phyloP scores from a whole-genome alignment of 352 stramenopile species.

The Pythium oligandrum region DNA sequence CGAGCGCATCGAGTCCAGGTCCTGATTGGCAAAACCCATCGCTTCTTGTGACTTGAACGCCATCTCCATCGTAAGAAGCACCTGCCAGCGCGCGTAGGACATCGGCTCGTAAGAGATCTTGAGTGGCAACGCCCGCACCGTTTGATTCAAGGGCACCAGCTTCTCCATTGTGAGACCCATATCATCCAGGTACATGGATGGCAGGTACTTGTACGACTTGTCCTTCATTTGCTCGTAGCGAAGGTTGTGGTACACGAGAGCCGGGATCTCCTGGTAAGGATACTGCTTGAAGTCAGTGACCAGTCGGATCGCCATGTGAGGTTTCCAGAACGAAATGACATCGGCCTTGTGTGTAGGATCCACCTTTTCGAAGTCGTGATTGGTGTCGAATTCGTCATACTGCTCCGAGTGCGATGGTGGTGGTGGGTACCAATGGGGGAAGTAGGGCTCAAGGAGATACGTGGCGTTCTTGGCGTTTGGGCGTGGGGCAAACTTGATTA shows the following conservation, averaged over 20 bases:
- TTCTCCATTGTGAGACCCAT: slow-evolving; percentile 66
- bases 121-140: slow-evolving; percentile 46
- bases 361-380: background rate
- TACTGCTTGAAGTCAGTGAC: slow-evolving; percentile 74
- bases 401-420: slow-evolving; percentile 7
- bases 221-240: slow-evolving; percentile 49
- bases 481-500: slow-evolving; percentile 48
- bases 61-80: slow-evolving; percentile 66
- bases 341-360: slow-evolving; percentile 27
- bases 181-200: slow-evolving; percentile 75
- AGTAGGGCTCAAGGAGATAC: slow-evolving; percentile 35
- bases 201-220: slow-evolving; percentile 58
- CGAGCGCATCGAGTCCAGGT: slow-evolving; percentile 89
- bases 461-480: slow-evolving; percentile 64
- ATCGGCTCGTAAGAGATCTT: slow-evolving; percentile 70
- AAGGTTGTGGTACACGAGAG: slow-evolving; percentile 67
- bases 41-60: slow-evolving; percentile 56
- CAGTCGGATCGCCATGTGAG: slow-evolving; percentile 58
- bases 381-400: slow-evolving; percentile 1
- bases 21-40: slow-evolving; percentile 50
- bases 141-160: slow-evolving; percentile 61
- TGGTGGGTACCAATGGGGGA: slow-evolving; percentile 12
- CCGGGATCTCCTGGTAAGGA: slow-evolving; percentile 58
- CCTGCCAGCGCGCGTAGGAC: slow-evolving; percentile 75
- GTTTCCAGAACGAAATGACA: slow-evolving; percentile 74